A percentile compares a stretch with the other conserved stretches of the same genome.
phyloP scores from a whole-genome alignment of 2,329 filamentous ascomycete genomes.

The Eurotiales sp. region DNA sequence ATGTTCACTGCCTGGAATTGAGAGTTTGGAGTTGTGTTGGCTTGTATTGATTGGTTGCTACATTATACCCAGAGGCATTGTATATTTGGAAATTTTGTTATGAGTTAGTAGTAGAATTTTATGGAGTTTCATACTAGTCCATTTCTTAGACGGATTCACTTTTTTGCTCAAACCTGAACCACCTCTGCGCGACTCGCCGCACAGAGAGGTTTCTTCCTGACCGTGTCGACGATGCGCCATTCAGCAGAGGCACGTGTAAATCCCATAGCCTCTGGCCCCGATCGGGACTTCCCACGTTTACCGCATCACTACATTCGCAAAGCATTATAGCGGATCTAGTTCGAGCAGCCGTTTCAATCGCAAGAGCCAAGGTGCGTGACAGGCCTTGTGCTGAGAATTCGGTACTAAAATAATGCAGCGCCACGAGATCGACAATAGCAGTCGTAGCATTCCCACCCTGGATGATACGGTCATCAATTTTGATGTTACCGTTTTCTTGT shows the following conservation, averaged over 20 bases:
- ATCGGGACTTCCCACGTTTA: conserved; percentile 26
- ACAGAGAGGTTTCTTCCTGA: conserved; percentile 58
- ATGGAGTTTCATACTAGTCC: not conserved
- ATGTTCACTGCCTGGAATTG: conserved; percentile 2
- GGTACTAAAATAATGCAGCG: conserved; percentile 39
- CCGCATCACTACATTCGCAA: conserved; percentile 37
- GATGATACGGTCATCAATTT: conserved; percentile 8
- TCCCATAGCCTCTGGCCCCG: conserved; percentile 38
- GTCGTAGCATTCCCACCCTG: conserved; percentile 28
- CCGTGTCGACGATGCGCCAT: conserved; percentile 50
- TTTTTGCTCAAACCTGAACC: conserved; percentile 56
- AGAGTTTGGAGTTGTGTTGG: conserved; percentile 32
- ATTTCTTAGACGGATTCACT: conserved; percentile 24
- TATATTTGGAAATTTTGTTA: conserved; percentile 24
- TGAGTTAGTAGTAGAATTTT: not conserved
- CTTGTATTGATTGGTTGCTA: conserved; percentile 23
- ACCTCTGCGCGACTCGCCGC: conserved; percentile 57
- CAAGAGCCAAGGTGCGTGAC: conserved; percentile 41
- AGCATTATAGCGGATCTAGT: conserved; percentile 32
- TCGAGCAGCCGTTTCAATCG: conserved; percentile 35
- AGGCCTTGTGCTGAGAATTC: conserved; percentile 49
- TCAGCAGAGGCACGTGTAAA: conserved; percentile 60
- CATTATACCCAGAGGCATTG: conserved; percentile 35
- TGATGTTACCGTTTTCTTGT: not conserved
- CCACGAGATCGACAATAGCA: conserved; percentile 38